A percentile compares a stretch with the other conserved stretches of the same genome.
Evolutionary conservation across 2,329 filamentous ascomycete species (phyloP).

Genomic region (Teratosphaeria nubilosa): DNA sequence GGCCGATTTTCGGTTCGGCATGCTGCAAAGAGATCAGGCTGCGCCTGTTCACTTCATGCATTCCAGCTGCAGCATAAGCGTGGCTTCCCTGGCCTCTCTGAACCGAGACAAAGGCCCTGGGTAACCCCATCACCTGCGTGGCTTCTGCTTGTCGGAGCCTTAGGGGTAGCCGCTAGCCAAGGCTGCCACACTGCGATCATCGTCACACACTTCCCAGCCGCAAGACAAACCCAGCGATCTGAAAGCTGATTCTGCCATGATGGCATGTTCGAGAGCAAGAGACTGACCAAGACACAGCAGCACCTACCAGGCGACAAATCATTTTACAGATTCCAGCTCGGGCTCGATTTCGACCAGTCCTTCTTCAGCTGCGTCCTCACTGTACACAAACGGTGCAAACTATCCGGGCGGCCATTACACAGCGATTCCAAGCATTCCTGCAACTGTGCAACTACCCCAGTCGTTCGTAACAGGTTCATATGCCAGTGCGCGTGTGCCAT

Average conservation of each 20-base stretch:
- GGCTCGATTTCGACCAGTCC: conserved; percentile 45
- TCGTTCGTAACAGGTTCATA: conserved; percentile 30
- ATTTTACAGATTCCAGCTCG: conserved; percentile 46
- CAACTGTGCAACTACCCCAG: conserved; percentile 26
- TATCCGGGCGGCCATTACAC: conserved; percentile 28
- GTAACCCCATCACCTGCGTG: neutral
- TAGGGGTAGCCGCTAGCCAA: neutral
- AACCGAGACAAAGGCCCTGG: neutral
- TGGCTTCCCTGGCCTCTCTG: neutral
- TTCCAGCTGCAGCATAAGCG: neutral
- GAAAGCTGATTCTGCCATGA: neutral
- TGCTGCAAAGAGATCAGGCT: neutral
- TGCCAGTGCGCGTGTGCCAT: conserved; percentile 29
- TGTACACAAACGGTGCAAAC: conserved; percentile 24
- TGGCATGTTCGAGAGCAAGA: neutral
- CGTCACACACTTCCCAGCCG: neutral
- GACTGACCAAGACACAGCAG: conserved; percentile 10
- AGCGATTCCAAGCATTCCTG: conserved; percentile 23
- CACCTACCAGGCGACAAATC: conserved; percentile 42
- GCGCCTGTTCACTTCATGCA: neutral
- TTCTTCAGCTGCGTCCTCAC: conserved; percentile 41
- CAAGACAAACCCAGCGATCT: neutral
- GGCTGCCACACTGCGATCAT: neutral
- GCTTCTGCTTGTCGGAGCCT: neutral
- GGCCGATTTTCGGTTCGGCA: neutral